phyloP scores from a whole-genome alignment of 208 protist genomes.

The Kentomonas sorsogonicus region DNA sequence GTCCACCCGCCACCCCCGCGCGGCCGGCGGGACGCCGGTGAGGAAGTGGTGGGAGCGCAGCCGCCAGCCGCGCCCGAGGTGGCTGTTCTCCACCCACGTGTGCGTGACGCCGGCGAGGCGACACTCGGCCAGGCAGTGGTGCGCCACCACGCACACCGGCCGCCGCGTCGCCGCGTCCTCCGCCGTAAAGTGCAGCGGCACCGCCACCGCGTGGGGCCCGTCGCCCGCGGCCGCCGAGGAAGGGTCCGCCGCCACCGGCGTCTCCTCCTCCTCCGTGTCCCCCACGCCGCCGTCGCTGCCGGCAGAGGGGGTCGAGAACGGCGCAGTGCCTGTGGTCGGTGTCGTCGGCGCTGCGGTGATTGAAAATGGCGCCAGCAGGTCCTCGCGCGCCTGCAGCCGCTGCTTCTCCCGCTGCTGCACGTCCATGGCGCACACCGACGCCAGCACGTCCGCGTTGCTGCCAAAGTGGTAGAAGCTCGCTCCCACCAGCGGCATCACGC shows the following conservation, averaged over 20 bases:
- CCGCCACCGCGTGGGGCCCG: background rate
- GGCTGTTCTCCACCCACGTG: constrained; percentile 46
- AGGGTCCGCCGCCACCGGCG: no score
- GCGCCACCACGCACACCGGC: constrained; percentile 16
- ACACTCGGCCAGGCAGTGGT: constrained; percentile 17
- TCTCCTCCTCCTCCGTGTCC: no score
- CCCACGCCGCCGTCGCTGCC: no score
- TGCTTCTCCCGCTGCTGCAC: no score
- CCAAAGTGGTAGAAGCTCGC: constrained; percentile 39
- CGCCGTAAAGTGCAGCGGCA: background rate
- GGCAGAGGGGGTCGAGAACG: no score
- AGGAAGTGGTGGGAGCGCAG: constrained; percentile 27
- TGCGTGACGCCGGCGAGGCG: constrained; percentile 1
- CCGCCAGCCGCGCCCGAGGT: constrained; percentile 21
- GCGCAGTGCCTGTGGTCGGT: no score
- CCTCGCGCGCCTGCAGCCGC: constrained; percentile 20
- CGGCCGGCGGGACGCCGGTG: constrained; percentile 35
- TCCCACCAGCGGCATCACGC: constrained; percentile 27
- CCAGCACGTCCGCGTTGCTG: constrained; percentile 32
- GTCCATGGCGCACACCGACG: constrained; percentile 15
- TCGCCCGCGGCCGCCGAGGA: background rate
- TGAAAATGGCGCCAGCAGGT: constrained; percentile 18
- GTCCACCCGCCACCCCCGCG: constrained; percentile 31
- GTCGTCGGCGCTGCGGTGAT: no score
- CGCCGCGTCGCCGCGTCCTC: background rate